Base-by-base conservation (phyloP, 805 yeast genomes). In the Deakozyma indianensis region DNA sequence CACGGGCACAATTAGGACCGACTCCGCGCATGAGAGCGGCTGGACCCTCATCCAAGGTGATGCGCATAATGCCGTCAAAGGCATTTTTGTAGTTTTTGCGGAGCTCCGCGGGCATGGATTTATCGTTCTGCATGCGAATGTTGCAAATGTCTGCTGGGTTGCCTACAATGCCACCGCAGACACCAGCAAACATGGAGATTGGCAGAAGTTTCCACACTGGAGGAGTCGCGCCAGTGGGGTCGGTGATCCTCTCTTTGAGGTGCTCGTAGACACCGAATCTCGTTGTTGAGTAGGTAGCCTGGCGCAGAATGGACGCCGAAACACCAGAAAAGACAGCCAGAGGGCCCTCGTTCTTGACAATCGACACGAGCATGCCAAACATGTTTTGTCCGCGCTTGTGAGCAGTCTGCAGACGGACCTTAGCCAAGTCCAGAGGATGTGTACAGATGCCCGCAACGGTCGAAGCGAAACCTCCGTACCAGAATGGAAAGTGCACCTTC, bases 91-190 rank as follows among this genome's bases (percentile, higher is more conserved):
- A 85, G 57, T 81, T 76, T 60, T 95, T 72, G 58, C 87, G 72
- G 52, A 77, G 70, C 1, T 68, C 78, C 3, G 62, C 47, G 3
- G 87, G 83, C 48, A 83, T 66, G 0, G 87, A 66, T 4, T 81
- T 75, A 57, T 85, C 95, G 60, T 85, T 85, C 61, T 85, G 95
- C 95, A 85, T 85, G 63, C 95, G 74, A 51, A 85, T 83, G 54
- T 85, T 85, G 32, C 83, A 86, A 14, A 85, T 81, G 58, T 85
- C 95, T 1, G 92, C 77, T 2, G 95, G 94, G 57, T 85, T 85
- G 21, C 95, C 95, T 2, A 83, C 81, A 21, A 84, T 63, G 7
- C 94, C 94, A 49, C 95, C 95, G 47, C 77, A 62, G 23, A 80
- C 83, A 45, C 95, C 95, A 11, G 88, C 76, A n/a, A 81, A 51